Evolutionary conservation across 495 filamentous ascomycete species (phyloP).

Genomic region (Penicillium argentinense): DNA sequence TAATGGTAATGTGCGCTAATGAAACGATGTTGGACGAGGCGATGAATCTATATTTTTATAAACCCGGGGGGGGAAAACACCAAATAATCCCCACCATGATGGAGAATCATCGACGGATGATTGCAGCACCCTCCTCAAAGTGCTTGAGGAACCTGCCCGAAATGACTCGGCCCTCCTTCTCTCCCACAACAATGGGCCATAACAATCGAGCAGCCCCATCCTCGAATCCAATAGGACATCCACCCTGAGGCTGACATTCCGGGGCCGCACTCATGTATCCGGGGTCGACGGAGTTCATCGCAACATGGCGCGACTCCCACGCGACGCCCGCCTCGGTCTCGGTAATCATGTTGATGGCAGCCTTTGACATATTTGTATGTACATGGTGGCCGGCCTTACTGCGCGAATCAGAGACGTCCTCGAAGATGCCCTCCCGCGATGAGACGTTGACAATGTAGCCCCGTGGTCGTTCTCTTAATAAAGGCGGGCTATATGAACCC

Average conservation of each 20-base stretch:
- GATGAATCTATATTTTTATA: too few species aligned
- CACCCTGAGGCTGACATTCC: constrained; percentile 25
- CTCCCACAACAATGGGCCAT: constrained; percentile 47
- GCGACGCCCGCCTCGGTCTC: constrained; percentile 37
- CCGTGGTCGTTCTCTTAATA: constrained; percentile 7
- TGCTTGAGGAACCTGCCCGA: constrained; percentile 50
- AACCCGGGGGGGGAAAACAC: too few species aligned
- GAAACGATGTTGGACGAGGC: too few species aligned
- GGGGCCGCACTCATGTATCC: constrained; percentile 51
- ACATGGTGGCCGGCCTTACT: constrained; percentile 43
- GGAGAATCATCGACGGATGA: not conserved
- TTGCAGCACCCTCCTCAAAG: constrained; percentile 20
- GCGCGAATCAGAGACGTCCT: constrained; percentile 18
- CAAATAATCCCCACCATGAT: too few species aligned
- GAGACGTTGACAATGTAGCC: constrained; percentile 50
- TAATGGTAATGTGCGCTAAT: too few species aligned
- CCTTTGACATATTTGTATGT: constrained; percentile 53
- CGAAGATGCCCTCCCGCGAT: constrained; percentile 46
- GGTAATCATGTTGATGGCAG: constrained; percentile 51
- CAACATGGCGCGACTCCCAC: constrained; percentile 36
- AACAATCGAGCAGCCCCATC: constrained; percentile 48
- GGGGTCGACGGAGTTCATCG: constrained; percentile 51
- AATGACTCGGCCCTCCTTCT: constrained; percentile 26
- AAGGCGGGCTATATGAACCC: constrained; percentile 12
- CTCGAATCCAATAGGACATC: constrained; percentile 47